Conservation (phyloP, 2,329 filamentous ascomycete species). For the Curvularia eragrostidis region DNA sequence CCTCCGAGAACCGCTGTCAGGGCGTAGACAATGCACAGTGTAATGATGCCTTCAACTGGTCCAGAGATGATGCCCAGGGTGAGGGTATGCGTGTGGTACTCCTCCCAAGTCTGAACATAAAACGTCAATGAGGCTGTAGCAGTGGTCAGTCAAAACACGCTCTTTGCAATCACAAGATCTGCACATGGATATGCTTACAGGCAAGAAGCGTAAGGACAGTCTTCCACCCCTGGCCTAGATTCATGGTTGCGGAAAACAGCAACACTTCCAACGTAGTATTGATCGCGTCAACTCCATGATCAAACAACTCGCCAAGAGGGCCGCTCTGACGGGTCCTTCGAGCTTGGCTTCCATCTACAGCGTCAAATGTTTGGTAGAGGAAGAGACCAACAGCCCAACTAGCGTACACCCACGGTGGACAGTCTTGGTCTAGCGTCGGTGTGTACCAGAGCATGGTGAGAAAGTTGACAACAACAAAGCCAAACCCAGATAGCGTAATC, state of each 20-base stretch:
- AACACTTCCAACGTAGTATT: constrained; percentile 95
- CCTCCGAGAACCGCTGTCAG: constrained; percentile 86
- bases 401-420: constrained; percentile 93
- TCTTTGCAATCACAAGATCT: neutral
- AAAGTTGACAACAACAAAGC: constrained; percentile 88
- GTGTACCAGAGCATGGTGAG: constrained; percentile 95
- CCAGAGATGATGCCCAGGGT: constrained; percentile 92
- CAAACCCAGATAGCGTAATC: constrained; percentile 90
- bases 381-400: constrained; percentile 90
- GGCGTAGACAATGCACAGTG: constrained; percentile 79
- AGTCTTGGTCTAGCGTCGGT: constrained; percentile 91
- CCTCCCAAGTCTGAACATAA: constrained; percentile 98
- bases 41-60: constrained; percentile 91
- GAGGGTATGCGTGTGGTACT: constrained; percentile 96
- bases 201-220: constrained; percentile 85
- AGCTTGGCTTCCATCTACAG: constrained; percentile 91
- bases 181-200: constrained; percentile 58
- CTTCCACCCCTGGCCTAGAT: constrained; percentile 90
- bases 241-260: constrained; percentile 90
- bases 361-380: constrained; percentile 97
- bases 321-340: constrained; percentile 91
- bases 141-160: constrained; percentile 3
- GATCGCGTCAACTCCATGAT: constrained; percentile 93
- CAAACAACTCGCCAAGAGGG: constrained; percentile 93
- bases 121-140: constrained; percentile 82